A percentile compares a stretch with the other conserved stretches of the same genome.
Conservation (phyloP, 148 eudicot species). For the Camellia granthamiana region DNA sequence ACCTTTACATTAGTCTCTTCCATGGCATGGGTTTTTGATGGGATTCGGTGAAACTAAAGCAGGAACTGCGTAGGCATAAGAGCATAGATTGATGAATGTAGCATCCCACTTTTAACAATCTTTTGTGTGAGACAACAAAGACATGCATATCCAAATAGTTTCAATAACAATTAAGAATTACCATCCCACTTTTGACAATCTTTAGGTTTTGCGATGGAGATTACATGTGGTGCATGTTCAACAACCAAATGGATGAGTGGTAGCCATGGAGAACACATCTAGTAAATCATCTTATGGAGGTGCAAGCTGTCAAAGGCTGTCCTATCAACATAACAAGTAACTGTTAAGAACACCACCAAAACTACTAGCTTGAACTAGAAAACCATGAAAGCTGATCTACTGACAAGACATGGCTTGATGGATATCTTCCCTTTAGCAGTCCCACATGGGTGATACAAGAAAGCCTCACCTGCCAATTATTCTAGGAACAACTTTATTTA, state of each 20-base stretch:
- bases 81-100: neutral
- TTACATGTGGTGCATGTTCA: neutral
- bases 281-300: neutral
- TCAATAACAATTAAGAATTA: neutral
- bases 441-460: neutral
- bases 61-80: neutral
- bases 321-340: neutral
- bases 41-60: neutral
- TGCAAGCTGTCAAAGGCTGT: neutral
- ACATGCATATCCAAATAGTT: neutral
- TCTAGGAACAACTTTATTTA: neutral
- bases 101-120: neutral
- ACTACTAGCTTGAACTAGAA: neutral
- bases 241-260: neutral
- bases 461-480: neutral
- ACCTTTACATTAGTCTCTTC: neutral
- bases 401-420: neutral
- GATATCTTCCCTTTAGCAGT: neutral
- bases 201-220: neutral
- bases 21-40: neutral
- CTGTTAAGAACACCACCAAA: neutral
- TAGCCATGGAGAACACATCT: neutral
- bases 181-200: neutral
- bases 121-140: neutral
- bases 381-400: neutral